Base-by-base conservation (phyloP, 192 early-diverging fungal genomes). In the Diversispora epigaea region DNA sequence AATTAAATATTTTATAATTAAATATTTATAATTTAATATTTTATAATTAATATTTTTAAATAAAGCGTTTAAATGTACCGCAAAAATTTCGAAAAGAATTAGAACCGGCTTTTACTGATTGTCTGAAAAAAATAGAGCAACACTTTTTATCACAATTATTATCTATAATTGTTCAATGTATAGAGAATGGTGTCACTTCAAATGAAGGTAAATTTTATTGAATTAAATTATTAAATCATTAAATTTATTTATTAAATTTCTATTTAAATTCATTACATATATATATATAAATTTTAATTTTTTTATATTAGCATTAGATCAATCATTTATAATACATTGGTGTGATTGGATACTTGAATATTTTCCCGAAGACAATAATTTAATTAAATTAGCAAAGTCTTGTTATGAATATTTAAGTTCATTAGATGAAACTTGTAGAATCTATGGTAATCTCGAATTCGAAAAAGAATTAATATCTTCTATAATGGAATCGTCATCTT, bases 291-390 rank as follows among this genome's bases (percentile, higher is more conserved):
- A 32, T 32, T 32, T 32, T 32, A 32, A 32, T 64, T 64, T 14
- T 41, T 41, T 21, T 17, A 14, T 64, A 47, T 17, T 47, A 67
- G 65, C n/a, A 25, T 6, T 3, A 19, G 65, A 67, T 67, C 41
- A 47, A 67, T 4, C 11, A 14, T 67, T 67, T 12, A 25, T 47
- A 25, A 19, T 67, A 21, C 19, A 47, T 47, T 67, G 25, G 40
- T 67, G 65, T 12, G 65, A 67, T 12, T 67, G 41, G 65, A 11
- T 47, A 22, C 19, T 67, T 14, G 12, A 47, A 67, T 67, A 47
- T 46, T 25, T 41, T 47, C n/a, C 4, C 7, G 44, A 44, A 6
- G 65, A 67, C 5, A 45, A 67, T 19, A 12, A 67, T 5, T 46
- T 67, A 25, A 11, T 67, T 47, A 67, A 67, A 12, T 15, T 46